Evolutionary conservation across 139 green algal genomes (phyloP), one percentile per base, ranked within the genome.

Genomic region (Micractinium sp.): DNA sequence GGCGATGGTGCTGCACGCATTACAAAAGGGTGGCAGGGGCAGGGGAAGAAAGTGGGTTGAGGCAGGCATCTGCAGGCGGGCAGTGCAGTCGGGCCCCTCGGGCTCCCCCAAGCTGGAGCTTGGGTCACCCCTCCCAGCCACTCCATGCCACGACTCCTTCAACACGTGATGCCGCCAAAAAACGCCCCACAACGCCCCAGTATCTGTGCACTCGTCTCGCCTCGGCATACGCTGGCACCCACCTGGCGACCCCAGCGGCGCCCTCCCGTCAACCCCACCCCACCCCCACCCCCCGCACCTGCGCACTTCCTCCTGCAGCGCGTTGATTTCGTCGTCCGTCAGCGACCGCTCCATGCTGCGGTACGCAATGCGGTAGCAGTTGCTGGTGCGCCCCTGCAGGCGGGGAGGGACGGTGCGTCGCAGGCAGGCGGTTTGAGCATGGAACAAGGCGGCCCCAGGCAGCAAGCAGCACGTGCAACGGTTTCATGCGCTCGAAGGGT

Each of bases 261-360:
- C 47, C 47, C 9, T n/a, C n/a, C n/a, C n/a, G n/a, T n/a, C n/a
- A n/a, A n/a, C n/a, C n/a, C n/a, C n/a, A n/a, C n/a, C n/a, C n/a
- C n/a, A n/a, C n/a, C 47, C 47, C 47, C 7, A 9, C 47, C 0
- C 31, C 31, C 29, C 92, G 53, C 87, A 79, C 76, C 88, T 79
- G 22, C 96, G 90, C n/a, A 98, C 95, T 35, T 91, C 35, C 20
- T 96, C 96, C 95, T 99, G 98, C 61, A 99, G 88, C 56, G 81
- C 93, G 89, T 99, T 99, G 92, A 99, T 97, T 91, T 99, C 98
- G 31, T 99, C 98, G 89, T 99, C 96, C 15, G 97, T 99, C 29
- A 99, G 91, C 3, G 89, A 96, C 18, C 97, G 94, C 89, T 99
- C 96, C 96, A 99, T 99, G 77, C 75, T 88, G 20, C 97, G 93